phyloP scores from a whole-genome alignment of 495 filamentous ascomycete species.

The Bathelium albidoporum region DNA sequence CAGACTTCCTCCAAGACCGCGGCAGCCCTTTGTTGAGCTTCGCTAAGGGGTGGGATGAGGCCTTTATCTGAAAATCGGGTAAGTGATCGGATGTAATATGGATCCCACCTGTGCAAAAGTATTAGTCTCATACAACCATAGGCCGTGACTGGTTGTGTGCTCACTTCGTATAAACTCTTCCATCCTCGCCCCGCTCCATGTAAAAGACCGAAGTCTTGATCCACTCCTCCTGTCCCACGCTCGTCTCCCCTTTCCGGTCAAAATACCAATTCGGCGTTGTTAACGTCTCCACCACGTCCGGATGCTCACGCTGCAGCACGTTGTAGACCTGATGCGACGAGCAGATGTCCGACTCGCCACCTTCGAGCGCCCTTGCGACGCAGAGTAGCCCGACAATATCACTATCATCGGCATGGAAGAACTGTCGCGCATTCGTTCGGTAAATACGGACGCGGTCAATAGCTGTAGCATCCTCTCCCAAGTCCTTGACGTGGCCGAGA shows the following conservation, averaged over 20 bases:
- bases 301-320: slow-evolving; percentile 58
- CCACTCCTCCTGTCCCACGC: slow-evolving; percentile 62
- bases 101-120: slow-evolving; percentile 35
- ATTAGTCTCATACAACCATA: slow-evolving; percentile 19
- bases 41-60: slow-evolving; percentile 26
- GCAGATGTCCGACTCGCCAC: slow-evolving; percentile 77
- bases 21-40: slow-evolving; percentile 22
- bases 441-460: slow-evolving; percentile 83
- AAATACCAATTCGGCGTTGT: slow-evolving; percentile 83
- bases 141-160: background rate
- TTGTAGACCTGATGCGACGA: slow-evolving; percentile 79
- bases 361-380: slow-evolving; percentile 64
- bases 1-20: slow-evolving; percentile 28
- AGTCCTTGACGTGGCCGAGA: slow-evolving; percentile 81
- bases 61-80: slow-evolving; percentile 28
- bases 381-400: slow-evolving; percentile 84
- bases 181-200: slow-evolving; percentile 47
- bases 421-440: slow-evolving; percentile 73
- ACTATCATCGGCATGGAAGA: slow-evolving; percentile 73
- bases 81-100: slow-evolving; percentile 29
- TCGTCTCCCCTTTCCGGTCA: slow-evolving; percentile 82
- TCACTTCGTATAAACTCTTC: slow-evolving; percentile 43
- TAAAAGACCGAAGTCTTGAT: slow-evolving; percentile 67
- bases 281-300: slow-evolving; percentile 66
- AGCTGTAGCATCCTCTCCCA: slow-evolving; percentile 69